Percentiles rank a stretch among this genome's conserved stretches.
Conservation (phyloP, 257 asterid species). For the Paulownia fortunei region DNA sequence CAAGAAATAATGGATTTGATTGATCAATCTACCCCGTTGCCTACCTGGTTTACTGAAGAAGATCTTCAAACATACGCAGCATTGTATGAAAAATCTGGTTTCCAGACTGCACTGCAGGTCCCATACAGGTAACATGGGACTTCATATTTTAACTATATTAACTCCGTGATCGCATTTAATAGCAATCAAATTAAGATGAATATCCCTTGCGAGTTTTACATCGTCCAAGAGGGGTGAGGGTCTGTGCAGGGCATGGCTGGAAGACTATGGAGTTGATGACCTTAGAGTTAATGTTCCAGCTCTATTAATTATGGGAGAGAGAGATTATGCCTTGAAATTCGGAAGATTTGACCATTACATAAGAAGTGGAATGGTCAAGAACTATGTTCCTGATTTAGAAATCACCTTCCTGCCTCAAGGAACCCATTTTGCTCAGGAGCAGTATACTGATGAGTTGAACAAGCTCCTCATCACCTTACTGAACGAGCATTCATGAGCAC, state of each 20-base stretch:
- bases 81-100: conserved; percentile 51
- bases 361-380: conserved; percentile 45
- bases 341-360: conserved; percentile 38
- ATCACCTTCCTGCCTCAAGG: conserved; percentile 45
- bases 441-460: conserved; percentile 49
- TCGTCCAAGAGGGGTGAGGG: neutral
- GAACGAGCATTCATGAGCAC: conserved; percentile 22
- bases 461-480: conserved; percentile 46
- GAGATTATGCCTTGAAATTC: conserved; percentile 48
- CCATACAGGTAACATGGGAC: conserved; percentile 55
- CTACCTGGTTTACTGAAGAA: conserved; percentile 55
- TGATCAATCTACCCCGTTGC: conserved; percentile 48
- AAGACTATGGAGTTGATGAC: conserved; percentile 35
- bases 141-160: neutral
- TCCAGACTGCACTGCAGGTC: conserved; percentile 50
- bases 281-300: conserved; percentile 48
- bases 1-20: conserved; percentile 67
- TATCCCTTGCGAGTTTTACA: no score
- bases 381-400: conserved; percentile 49
- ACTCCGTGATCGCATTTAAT: no score
- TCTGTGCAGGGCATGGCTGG: conserved; percentile 30
- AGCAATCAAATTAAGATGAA: no score
- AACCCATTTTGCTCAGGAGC: conserved; percentile 59
- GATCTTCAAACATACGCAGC: conserved; percentile 52
- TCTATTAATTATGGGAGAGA: conserved; percentile 60